phyloP scores from a whole-genome alignment of 2,329 filamentous ascomycete species.

The Pseudogymnoascus sp. region DNA sequence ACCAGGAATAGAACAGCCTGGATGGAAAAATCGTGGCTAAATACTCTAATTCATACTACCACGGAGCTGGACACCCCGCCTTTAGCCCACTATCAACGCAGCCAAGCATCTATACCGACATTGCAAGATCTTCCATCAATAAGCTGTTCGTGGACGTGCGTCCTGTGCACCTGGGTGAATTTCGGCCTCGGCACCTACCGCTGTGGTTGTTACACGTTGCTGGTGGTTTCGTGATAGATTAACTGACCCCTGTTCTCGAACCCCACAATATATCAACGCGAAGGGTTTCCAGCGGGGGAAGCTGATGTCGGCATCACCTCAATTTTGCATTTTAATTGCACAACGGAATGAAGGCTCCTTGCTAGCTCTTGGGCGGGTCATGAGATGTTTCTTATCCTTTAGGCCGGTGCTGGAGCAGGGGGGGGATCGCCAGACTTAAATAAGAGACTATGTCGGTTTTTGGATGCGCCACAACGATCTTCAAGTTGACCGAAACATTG shows the following conservation, averaged over 20 bases:
- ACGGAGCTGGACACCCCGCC: background rate
- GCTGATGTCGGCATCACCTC: background rate
- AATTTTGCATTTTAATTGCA: background rate
- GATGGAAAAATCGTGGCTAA: background rate
- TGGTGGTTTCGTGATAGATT: background rate
- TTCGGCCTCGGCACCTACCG: background rate
- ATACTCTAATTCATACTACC: constrained; percentile 1
- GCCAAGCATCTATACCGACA: background rate
- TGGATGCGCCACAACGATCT: background rate
- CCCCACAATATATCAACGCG: background rate
- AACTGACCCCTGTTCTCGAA: background rate
- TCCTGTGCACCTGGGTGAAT: background rate
- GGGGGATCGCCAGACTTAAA: background rate
- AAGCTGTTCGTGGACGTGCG: background rate
- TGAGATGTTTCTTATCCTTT: background rate
- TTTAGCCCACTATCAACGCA: background rate
- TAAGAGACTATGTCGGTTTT: background rate
- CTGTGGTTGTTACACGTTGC: background rate
- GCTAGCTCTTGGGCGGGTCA: background rate
- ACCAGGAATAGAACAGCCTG: background rate
- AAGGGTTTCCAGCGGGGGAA: background rate
- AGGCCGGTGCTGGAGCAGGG: background rate
- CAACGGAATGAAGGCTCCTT: background rate
- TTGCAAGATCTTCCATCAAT: background rate
- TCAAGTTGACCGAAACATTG: background rate